These are phyloP conservation scores for Holtermannia corniformis DNA, from an alignment of 768 basidiomycete species.

Conservation along the genomic window DNA sequence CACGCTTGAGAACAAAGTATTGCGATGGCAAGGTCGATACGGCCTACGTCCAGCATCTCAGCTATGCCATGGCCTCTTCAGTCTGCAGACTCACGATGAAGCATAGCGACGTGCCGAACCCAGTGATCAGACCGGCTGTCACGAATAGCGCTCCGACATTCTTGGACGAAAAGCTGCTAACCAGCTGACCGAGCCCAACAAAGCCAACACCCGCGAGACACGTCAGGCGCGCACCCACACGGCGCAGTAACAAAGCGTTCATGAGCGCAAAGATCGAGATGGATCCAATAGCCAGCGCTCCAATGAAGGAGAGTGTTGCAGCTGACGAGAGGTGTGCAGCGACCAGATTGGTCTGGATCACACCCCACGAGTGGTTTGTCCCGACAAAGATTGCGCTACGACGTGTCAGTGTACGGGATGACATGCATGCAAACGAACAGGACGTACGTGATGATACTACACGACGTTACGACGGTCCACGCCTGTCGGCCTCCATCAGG, in stretches of 20 bases:
- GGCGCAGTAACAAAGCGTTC: constrained; percentile 9
- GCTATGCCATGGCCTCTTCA: neutral
- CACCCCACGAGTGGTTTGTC: constrained; percentile 11
- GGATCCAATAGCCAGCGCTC: constrained; percentile 8
- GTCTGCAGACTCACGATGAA: constrained; percentile 2
- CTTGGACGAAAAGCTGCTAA: constrained; percentile 8
- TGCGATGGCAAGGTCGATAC: constrained; percentile 11
- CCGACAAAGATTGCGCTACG: constrained; percentile 6
- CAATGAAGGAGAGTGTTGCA: constrained; percentile 24
- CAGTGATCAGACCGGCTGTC: constrained; percentile 11
- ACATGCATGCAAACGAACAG: neutral
- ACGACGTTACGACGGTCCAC: neutral
- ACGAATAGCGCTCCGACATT: constrained; percentile 14
- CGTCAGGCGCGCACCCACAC: constrained; percentile 12
- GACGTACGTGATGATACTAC: neutral
- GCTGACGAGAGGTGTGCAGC: constrained; percentile 7
- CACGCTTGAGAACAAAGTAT: constrained; percentile 17
- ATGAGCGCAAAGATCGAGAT: constrained; percentile 15
- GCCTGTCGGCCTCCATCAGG: neutral
- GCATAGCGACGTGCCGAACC: constrained; percentile 4
- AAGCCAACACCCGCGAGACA: constrained; percentile 6
- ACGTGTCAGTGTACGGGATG: too few species aligned
- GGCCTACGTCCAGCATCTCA: constrained; percentile 9
- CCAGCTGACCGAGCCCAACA: constrained; percentile 8
- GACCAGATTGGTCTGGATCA: constrained; percentile 18